Conservation (phyloP, 1,139 yeast species). For the Pneumocystis murina region DNA sequence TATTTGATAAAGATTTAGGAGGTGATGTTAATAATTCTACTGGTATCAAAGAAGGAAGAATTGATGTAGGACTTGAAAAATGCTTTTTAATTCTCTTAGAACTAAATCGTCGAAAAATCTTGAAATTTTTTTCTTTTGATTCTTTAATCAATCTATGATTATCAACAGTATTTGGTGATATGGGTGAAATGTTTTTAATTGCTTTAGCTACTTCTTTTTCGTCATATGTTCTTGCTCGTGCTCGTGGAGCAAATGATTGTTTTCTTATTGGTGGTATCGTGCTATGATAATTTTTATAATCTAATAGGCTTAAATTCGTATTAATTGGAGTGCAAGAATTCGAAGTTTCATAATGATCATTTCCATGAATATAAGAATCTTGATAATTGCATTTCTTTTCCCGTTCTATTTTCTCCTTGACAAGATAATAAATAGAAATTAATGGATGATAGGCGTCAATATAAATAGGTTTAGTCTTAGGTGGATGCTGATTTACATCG, state of each 20-base stretch:
- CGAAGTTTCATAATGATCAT: constrained; percentile 13
- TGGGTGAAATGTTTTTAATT: constrained; percentile 4
- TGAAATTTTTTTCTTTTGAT: background rate
- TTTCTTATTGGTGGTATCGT: background rate
- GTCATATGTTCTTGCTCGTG: constrained; percentile 9
- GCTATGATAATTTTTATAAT: background rate
- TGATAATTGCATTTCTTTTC: constrained; percentile 29
- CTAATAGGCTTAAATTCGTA: constrained; percentile 1
- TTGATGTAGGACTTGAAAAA: background rate
- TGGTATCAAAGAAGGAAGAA: background rate
- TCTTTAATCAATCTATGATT: background rate
- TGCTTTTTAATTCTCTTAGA: background rate
- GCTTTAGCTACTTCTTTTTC: constrained; percentile 7
- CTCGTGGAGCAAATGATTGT: constrained; percentile 4
- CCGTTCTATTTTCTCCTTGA: constrained; percentile 63
- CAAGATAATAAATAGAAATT: constrained; percentile 71
- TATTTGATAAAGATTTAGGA: background rate
- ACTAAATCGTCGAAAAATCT: background rate
- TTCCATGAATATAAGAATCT: constrained; percentile 19
- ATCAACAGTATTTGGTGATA: background rate
- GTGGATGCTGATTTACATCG: constrained; percentile 1
- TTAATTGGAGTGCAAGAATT: constrained; percentile 11
- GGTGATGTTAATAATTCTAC: background rate
- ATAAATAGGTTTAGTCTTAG: constrained; percentile 54
- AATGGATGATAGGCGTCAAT: constrained; percentile 66